A percentile compares a stretch with the other conserved stretches of the same genome.
These are phyloP conservation scores for Capsicum baccatum DNA, from an alignment of 257 asterid genomes.

Conservation along the genomic window DNA sequence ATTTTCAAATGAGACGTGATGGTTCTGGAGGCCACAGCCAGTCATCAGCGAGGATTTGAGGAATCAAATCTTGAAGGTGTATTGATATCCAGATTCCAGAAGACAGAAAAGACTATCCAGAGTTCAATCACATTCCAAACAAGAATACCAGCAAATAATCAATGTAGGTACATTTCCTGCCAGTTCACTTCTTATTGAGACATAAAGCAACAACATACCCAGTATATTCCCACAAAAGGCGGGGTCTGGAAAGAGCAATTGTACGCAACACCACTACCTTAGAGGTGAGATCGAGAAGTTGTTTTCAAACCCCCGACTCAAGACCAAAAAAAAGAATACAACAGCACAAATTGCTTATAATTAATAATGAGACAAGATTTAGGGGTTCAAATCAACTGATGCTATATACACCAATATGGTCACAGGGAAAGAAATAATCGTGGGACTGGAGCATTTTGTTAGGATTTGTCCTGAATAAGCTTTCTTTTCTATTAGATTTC, in stretches of 20 bases:
- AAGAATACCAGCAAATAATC: too few species aligned
- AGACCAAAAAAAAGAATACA: not conserved
- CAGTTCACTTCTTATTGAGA: too few species aligned
- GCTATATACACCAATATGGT: not conserved
- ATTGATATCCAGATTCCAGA: not conserved
- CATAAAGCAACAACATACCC: too few species aligned
- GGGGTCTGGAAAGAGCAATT: too few species aligned
- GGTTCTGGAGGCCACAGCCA: not conserved
- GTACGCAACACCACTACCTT: too few species aligned
- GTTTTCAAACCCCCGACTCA: too few species aligned
- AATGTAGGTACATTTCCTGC: too few species aligned
- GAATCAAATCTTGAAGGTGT: not conserved
- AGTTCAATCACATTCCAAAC: too few species aligned
- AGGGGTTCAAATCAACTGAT: not conserved
- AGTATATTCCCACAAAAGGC: too few species aligned
- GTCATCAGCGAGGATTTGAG: not conserved
- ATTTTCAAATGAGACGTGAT: not conserved
- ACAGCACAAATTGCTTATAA: not conserved
- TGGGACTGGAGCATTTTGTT: not conserved
- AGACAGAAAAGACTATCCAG: not conserved
- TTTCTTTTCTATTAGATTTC: too few species aligned
- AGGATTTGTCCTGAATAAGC: too few species aligned
- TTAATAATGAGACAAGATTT: not conserved
- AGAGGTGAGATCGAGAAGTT: not conserved
- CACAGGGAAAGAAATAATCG: not conserved